Conservation (phyloP, 805 yeast species). For the Pichia nanzhaoensis region DNA sequence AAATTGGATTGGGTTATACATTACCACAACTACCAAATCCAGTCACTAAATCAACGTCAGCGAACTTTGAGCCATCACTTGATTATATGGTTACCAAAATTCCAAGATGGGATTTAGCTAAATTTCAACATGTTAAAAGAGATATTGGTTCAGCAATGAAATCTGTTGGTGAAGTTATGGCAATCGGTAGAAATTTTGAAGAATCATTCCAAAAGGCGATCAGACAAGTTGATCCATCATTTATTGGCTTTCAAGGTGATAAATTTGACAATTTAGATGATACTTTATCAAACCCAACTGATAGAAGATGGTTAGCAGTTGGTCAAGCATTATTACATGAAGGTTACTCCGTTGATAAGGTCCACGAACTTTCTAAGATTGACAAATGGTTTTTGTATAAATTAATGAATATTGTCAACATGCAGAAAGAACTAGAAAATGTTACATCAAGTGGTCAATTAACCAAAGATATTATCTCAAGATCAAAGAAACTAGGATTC, state of each 20-base stretch:
- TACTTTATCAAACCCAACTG: slow-evolving; percentile 79
- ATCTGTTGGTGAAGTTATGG: slow-evolving; percentile 99
- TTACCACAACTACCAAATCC: slow-evolving; percentile 94
- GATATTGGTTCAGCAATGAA: slow-evolving; percentile 95
- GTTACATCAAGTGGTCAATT: slow-evolving; percentile 52
- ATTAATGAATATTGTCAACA: slow-evolving; percentile 84
- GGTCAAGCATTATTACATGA: slow-evolving; percentile 95
- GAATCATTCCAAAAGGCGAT: slow-evolving; percentile 97
- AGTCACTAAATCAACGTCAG: slow-evolving; percentile 91
- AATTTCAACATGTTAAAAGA: slow-evolving; percentile 92
- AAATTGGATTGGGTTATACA: slow-evolving; percentile 90
- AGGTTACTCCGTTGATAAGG: slow-evolving; percentile 83
- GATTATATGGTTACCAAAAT: slow-evolving; percentile 96
- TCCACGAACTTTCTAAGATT: slow-evolving; percentile 86
- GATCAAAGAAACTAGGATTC: slow-evolving; percentile 92
- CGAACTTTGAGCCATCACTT: slow-evolving; percentile 93
- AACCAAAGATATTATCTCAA: slow-evolving; percentile 59
- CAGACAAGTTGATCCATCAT: slow-evolving; percentile 90
- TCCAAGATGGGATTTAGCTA: slow-evolving; percentile 96
- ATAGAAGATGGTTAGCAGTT: slow-evolving; percentile 95
- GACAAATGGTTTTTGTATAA: slow-evolving; percentile 95
- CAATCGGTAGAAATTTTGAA: slow-evolving; percentile 95
- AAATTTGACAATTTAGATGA: slow-evolving; percentile 70
- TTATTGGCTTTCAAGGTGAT: slow-evolving; percentile 86
- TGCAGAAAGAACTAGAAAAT: slow-evolving; percentile 73